These are phyloP conservation scores for Nothopassalora personata DNA, from an alignment of 2,329 filamentous ascomycete species.

Conservation along the genomic window DNA sequence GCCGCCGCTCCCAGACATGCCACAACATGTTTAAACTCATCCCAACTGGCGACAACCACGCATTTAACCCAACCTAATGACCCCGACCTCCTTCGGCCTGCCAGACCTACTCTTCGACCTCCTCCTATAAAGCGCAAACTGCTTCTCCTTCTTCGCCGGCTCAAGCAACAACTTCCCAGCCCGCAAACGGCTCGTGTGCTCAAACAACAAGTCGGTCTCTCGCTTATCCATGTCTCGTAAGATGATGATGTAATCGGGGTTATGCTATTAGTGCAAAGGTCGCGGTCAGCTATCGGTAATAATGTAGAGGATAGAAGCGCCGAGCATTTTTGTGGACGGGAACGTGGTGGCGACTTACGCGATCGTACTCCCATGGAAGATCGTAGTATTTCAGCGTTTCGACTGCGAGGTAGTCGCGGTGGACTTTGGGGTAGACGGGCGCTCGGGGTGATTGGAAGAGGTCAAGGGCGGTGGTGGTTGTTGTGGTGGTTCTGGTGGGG, in stretches of 20 bases:
- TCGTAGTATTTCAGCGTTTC: slow-evolving; percentile 46
- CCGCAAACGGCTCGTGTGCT: slow-evolving; percentile 45
- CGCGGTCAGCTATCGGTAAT: slow-evolving; percentile 12
- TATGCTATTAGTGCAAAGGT: slow-evolving; percentile 27
- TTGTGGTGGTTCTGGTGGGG: slow-evolving; percentile 9
- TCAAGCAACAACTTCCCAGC: slow-evolving; percentile 40
- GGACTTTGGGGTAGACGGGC: slow-evolving; percentile 46
- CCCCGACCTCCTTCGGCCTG: slow-evolving; percentile 16
- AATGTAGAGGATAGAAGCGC: not conserved
- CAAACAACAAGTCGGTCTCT: slow-evolving; percentile 47
- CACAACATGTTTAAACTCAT: not conserved
- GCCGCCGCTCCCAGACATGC: no score
- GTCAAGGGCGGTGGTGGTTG: slow-evolving; percentile 19
- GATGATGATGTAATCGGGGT: slow-evolving; percentile 47
- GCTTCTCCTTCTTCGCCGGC: slow-evolving; percentile 36
- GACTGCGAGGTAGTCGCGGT: slow-evolving; percentile 41
- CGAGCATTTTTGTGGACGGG: not conserved
- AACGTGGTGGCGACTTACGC: slow-evolving; percentile 34
- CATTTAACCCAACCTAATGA: slow-evolving; percentile 14
- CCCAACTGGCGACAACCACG: not conserved
- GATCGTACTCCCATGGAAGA: slow-evolving; percentile 45
- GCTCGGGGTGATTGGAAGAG: slow-evolving; percentile 12
- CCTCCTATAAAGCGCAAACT: slow-evolving; percentile 44
- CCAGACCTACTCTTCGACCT: slow-evolving; percentile 28
- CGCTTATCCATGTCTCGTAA: slow-evolving; percentile 45